These are phyloP conservation scores for Auriscalpium orientale DNA, from an alignment of 768 basidiomycete species.

Conservation along the genomic window DNA sequence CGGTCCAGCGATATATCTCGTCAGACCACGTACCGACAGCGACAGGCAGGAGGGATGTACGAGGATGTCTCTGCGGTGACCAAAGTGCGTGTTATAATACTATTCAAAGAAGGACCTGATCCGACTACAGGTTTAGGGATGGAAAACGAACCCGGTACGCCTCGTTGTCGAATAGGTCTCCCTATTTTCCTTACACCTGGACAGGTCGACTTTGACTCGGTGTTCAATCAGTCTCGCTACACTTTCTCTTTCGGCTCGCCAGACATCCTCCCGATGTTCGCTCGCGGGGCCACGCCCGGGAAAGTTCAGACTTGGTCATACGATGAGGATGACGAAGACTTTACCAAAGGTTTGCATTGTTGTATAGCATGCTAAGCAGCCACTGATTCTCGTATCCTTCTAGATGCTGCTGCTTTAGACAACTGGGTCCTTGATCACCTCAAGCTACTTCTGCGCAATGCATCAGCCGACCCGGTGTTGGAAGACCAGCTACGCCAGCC, in stretches of 20 bases:
- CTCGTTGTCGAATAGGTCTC: neutral
- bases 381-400: neutral
- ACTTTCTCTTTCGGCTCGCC: constrained; percentile 85
- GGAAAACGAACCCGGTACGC: constrained; percentile 75
- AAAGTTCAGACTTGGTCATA: constrained; percentile 75
- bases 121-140: constrained; percentile 41
- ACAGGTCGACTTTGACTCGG: constrained; percentile 74
- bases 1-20: neutral
- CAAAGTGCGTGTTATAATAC: constrained; percentile 37
- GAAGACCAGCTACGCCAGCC: constrained; percentile 44
- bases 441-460: constrained; percentile 51
- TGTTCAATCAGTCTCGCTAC: constrained; percentile 73
- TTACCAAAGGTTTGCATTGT: constrained; percentile 58
- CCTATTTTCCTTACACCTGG: too few relatives aligned
- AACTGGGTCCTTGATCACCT: constrained; percentile 74
- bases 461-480: constrained; percentile 43
- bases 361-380: neutral
- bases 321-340: constrained; percentile 73
- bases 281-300: constrained; percentile 59
- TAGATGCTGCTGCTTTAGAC: constrained; percentile 74
- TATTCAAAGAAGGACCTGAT: neutral
- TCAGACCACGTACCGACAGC: neutral
- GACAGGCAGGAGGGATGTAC: constrained; percentile 65
- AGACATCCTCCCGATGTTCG: constrained; percentile 85
- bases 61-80: constrained; percentile 86